Evolutionary conservation across 768 basidiomycete genomes (phyloP), one percentile per base, ranked within the genome.

Genomic region (Clavulina sp.): DNA sequence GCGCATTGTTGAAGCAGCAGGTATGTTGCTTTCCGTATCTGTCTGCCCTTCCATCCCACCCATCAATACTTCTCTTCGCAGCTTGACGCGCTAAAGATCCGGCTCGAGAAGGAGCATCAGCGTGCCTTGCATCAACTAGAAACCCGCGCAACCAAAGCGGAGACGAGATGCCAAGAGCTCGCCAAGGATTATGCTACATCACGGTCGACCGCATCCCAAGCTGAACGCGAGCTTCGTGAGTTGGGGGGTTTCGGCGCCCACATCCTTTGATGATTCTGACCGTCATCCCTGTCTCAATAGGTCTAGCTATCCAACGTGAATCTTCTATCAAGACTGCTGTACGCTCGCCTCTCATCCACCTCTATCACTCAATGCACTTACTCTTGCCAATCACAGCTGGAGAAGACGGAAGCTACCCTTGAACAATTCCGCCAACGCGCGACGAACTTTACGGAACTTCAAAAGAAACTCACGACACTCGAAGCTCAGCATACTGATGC

Each of bases 381-480:
- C 52, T 18, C n/a, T 18, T 19, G 16, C n/a, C 38, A n/a, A n/a
- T n/a, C n/a, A n/a, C n/a, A 55, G 54, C 43, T 55, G 26, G 54
- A 56, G 7, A 56, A 40, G 24, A 28, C 55, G 16, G 55, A 56
- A 31, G 43, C 43, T 4, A n/a, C 34, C n/a, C 19, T 54, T 26
- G 43, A 41, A 18, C 23, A 29, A 13, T 28, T n/a, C 18, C 4
- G 29, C 30, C 54, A 56, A 24, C 9, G 51, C 30, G 52, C 53
- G 23, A 30, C 34, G 34, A 56, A 49, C 6, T 50, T 31, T 34
- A 23, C 33, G 13, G 47, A 28, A 1, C 23, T 56, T 5, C 54
- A 56, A 44, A 28, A 50, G 46, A 56, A 56, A 40, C 24, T 56
- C 5, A 53, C 54, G 24, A 44, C 54, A 16, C 32, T 56, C 9